Percentiles rank a stretch among this genome's conserved stretches.
Evolutionary conservation across 352 stramenopile genomes (phyloP).

Genomic region (Pythium myriotylum): DNA sequence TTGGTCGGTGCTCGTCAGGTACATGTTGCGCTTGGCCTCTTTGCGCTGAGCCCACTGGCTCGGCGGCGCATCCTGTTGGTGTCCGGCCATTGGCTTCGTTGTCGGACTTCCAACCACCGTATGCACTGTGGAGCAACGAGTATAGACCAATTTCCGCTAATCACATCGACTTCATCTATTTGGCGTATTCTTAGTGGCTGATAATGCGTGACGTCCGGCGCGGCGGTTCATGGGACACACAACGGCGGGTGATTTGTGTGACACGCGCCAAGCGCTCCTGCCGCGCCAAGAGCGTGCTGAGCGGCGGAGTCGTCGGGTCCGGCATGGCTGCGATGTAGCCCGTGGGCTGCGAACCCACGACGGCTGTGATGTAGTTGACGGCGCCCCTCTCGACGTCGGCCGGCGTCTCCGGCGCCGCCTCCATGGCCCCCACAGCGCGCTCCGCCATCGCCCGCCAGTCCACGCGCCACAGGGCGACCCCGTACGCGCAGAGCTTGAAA

Average conservation of each 20-base stretch:
- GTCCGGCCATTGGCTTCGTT: constrained; percentile 7
- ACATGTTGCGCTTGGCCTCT: constrained; percentile 82
- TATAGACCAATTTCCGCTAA: constrained; percentile 20
- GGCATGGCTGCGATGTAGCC: constrained; percentile 51
- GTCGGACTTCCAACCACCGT: no score
- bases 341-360: constrained; percentile 61
- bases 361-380: constrained; percentile 64
- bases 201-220: constrained; percentile 12
- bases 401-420: constrained; percentile 34
- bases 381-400: constrained; percentile 50
- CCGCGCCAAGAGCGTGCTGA: constrained; percentile 43
- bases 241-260: constrained; percentile 27
- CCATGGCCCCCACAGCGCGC: constrained; percentile 49
- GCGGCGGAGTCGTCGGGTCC: constrained; percentile 42
- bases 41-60: constrained; percentile 70
- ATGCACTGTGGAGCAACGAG: no score
- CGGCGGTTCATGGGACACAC: constrained; percentile 24
- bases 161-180: not conserved
- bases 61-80: constrained; percentile 41
- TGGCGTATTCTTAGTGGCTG: constrained; percentile 18
- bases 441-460: constrained; percentile 53
- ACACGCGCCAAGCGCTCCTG: constrained; percentile 31
- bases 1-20: constrained; percentile 79
- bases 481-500: constrained; percentile 63
- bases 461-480: constrained; percentile 41